These are phyloP conservation scores for Myxozyma melibiosi DNA, from an alignment of 805 yeast genomes.

Conservation along the genomic window DNA sequence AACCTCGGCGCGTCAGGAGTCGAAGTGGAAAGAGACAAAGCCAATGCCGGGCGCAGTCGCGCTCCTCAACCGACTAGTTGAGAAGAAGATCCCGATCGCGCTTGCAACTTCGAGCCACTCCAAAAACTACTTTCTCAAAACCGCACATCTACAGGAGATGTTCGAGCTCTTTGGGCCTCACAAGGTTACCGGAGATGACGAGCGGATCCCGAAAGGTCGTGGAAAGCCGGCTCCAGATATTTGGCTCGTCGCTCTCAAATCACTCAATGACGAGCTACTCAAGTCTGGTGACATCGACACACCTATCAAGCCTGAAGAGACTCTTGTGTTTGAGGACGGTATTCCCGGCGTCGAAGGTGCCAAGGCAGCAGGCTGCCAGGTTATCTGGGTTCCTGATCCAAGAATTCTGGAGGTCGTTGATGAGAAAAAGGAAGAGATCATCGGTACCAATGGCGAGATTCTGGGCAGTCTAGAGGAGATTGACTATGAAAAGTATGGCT, in stretches of 20 bases:
- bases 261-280: constrained; percentile 60
- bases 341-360: constrained; percentile 89
- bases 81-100: constrained; percentile 71
- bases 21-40: constrained; percentile 62
- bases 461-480: constrained; percentile 56
- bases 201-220: constrained; percentile 75
- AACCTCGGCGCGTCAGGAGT: constrained; percentile 56
- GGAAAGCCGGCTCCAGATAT: constrained; percentile 96
- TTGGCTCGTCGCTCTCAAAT: constrained; percentile 77
- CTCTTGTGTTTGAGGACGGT: constrained; percentile 93
- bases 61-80: constrained; percentile 57
- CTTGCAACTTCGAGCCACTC: constrained; percentile 83
- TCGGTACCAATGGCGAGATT: constrained; percentile 63
- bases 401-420: constrained; percentile 62
- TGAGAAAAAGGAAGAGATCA: constrained; percentile 50
- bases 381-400: constrained; percentile 93
- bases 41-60: constrained; percentile 87
- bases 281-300: constrained; percentile 32
- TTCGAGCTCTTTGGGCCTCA: constrained; percentile 65
- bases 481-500: constrained; percentile 41
- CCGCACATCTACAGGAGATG: constrained; percentile 64
- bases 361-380: constrained; percentile 75
- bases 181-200: constrained; percentile 86
- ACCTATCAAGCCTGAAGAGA: constrained; percentile 69
- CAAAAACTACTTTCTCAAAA: constrained; percentile 67